Evolutionary conservation across 2,329 filamentous ascomycete species (phyloP).

Genomic region (Fusarium annulatum): DNA sequence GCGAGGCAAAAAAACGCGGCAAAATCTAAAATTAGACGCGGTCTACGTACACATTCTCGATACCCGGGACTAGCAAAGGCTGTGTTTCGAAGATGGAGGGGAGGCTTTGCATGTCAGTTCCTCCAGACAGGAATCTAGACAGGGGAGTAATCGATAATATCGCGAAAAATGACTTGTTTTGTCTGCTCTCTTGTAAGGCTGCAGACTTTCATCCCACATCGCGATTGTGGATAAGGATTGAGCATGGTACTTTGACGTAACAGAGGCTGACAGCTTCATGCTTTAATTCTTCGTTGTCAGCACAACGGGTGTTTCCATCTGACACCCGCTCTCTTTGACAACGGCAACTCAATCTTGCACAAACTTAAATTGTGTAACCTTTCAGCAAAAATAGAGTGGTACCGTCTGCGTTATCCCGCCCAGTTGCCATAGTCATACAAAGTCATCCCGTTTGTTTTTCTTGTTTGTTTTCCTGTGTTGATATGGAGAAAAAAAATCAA

Average conservation of each 20-base stretch:
- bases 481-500: slow-evolving; percentile 20
- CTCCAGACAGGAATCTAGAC: not conserved
- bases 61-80: slow-evolving; percentile 33
- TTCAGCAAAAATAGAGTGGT: not conserved
- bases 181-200: slow-evolving; percentile 3
- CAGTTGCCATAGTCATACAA: not conserved
- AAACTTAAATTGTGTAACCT: not conserved
- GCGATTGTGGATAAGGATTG: not conserved
- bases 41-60: slow-evolving; percentile 6
- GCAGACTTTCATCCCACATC: not conserved
- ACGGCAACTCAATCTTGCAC: slow-evolving; percentile 21
- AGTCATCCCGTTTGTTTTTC: not conserved
- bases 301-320: slow-evolving; percentile 19
- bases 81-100: slow-evolving; percentile 32
- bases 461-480: slow-evolving; percentile 11
- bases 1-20: slow-evolving; percentile 32
- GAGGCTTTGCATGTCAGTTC: slow-evolving; percentile 25
- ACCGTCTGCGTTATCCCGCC: not conserved
- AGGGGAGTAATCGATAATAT: not conserved
- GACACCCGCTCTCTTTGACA: slow-evolving; percentile 7
- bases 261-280: slow-evolving; percentile 17
- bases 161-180: slow-evolving; percentile 5
- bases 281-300: slow-evolving; percentile 20
- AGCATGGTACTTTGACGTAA: not conserved
- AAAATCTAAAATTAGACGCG: slow-evolving; percentile 43